phyloP scores from a whole-genome alignment of 495 filamentous ascomycete species.

The Antarctomyces pellizariae region DNA sequence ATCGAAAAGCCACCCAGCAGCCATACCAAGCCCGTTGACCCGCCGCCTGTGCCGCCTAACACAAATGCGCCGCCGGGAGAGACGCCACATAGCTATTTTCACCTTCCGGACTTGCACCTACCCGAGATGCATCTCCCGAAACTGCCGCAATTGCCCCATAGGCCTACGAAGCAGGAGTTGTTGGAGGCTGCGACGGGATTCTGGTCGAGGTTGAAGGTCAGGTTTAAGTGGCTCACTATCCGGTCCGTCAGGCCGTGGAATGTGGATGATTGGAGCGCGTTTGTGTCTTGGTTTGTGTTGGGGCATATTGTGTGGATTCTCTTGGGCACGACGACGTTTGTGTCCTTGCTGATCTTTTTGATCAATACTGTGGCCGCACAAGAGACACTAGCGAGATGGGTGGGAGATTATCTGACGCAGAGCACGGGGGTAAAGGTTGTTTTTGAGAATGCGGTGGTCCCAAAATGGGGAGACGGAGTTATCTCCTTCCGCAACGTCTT shows the following conservation, averaged over 20 bases:
- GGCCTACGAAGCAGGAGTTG: conserved; percentile 84
- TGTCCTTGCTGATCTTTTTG: conserved; percentile 66
- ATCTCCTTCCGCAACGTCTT: conserved; percentile 96
- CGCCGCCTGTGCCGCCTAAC: neutral
- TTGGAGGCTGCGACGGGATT: conserved; percentile 81
- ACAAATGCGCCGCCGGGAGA: neutral
- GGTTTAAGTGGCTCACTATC: conserved; percentile 96
- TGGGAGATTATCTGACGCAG: conserved; percentile 87
- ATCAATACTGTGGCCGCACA: conserved; percentile 96
- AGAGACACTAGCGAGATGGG: conserved; percentile 80
- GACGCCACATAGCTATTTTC: neutral
- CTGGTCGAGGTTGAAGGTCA: conserved; percentile 71
- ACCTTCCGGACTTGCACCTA: conserved; percentile 14
- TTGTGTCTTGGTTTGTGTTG: conserved; percentile 84
- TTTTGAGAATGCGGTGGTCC: conserved; percentile 94
- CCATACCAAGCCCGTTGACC: neutral
- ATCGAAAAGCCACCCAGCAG: too few relatives aligned
- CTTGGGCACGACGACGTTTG: conserved; percentile 90
- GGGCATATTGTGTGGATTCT: conserved; percentile 90
- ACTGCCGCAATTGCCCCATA: conserved; percentile 42
- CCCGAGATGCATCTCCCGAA: conserved; percentile 45
- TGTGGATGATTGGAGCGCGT: conserved; percentile 79
- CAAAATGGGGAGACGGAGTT: conserved; percentile 79
- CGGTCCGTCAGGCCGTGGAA: conserved; percentile 89
- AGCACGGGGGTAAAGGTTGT: conserved; percentile 89